A percentile compares a stretch with the other conserved stretches of the same genome.
Evolutionary conservation across 495 filamentous ascomycete species (phyloP).

Genomic region (Cudoniella acicularis): DNA sequence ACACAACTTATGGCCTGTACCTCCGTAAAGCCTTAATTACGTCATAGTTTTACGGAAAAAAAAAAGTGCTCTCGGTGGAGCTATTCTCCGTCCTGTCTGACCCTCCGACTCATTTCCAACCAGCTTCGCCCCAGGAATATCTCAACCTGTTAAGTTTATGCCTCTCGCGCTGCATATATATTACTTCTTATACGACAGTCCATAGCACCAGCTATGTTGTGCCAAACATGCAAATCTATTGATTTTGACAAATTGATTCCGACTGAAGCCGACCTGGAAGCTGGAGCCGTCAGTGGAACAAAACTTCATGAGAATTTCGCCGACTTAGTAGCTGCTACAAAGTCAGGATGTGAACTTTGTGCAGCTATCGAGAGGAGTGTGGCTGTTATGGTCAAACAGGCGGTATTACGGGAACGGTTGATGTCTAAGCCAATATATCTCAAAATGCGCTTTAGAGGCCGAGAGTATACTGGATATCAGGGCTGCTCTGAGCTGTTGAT

Average conservation of each 20-base stretch:
- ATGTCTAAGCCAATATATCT: not conserved
- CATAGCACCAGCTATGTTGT: not conserved
- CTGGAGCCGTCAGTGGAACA: not conserved
- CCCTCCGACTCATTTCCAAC: not conserved
- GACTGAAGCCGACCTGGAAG: not conserved
- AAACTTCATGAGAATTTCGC: not conserved
- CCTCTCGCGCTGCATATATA: not conserved
- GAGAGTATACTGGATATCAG: not conserved
- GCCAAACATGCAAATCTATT: slow-evolving; percentile 1
- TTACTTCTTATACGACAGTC: not conserved
- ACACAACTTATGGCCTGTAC: not conserved
- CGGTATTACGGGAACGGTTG: not conserved
- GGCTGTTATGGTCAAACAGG: not conserved
- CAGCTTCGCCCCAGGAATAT: not conserved
- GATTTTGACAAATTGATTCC: not conserved
- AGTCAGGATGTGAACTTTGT: not conserved
- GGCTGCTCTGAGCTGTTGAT: not conserved
- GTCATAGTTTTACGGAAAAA: not conserved
- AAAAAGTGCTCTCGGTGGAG: not conserved
- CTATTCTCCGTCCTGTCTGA: not conserved
- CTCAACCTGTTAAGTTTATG: not conserved
- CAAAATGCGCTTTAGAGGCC: not conserved
- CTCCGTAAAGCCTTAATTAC: not conserved
- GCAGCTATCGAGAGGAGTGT: not conserved
- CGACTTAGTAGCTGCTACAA: not conserved